phyloP scores from a whole-genome alignment of 768 basidiomycete genomes.

The Rhodocollybia butyracea region DNA sequence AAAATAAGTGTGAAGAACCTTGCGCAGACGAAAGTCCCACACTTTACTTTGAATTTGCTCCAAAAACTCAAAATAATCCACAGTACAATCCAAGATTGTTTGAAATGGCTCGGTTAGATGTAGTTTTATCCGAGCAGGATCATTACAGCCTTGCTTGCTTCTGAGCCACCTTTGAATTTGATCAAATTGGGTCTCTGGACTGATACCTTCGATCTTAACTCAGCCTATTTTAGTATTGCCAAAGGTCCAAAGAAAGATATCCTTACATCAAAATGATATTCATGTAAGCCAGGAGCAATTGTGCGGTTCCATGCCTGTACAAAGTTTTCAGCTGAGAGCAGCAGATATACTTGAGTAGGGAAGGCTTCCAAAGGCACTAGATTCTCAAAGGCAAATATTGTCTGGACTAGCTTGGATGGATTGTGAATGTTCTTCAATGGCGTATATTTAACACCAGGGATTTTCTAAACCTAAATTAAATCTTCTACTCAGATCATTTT shows the following conservation, averaged over 20 bases:
- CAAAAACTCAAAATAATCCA: not conserved
- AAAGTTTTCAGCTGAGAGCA: not conserved
- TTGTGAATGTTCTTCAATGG: not conserved
- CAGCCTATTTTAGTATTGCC: not conserved
- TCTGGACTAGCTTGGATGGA: not conserved
- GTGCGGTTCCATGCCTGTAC: not conserved
- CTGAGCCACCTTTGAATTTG: not conserved
- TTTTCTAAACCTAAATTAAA: not conserved
- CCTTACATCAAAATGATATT: not conserved
- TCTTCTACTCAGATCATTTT: too few species aligned
- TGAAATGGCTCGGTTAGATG: not conserved
- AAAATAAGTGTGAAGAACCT: not conserved
- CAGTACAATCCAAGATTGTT: not conserved
- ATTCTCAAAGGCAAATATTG: not conserved
- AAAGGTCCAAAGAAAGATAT: not conserved
- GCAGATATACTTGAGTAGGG: not conserved
- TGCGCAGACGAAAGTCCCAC: not conserved
- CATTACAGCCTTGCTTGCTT: not conserved
- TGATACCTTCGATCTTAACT: not conserved
- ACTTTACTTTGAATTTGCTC: not conserved
- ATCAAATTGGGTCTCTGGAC: not conserved
- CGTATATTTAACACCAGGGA: not conserved
- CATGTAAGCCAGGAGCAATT: not conserved
- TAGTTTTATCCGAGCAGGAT: not conserved
- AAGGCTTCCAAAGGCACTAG: not conserved